Evolutionary conservation across 441 rosid species (phyloP).

Genomic region (Eruca vesicaria): DNA sequence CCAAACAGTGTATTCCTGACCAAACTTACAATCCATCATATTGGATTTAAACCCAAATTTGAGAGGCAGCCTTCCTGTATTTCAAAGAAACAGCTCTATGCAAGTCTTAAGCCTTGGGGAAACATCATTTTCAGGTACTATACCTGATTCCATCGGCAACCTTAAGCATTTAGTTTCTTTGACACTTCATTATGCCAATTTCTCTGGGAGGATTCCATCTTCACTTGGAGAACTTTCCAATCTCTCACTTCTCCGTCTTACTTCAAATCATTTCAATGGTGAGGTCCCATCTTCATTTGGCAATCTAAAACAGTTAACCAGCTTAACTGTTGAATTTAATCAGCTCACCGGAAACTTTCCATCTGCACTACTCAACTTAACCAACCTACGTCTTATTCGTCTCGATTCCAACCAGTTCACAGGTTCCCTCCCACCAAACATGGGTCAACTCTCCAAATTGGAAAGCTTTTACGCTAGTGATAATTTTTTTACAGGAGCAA

Average conservation of each 20-base stretch:
- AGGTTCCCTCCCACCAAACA: neutral
- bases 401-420: neutral
- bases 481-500: neutral
- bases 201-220: too few species aligned
- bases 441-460: neutral
- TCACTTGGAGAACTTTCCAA: neutral
- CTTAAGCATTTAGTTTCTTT: slow-evolving; percentile 2
- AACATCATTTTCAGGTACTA: slow-evolving; percentile 6
- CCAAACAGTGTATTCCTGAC: neutral
- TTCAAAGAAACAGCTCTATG: neutral
- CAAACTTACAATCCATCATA: neutral
- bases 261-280: neutral
- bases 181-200: neutral
- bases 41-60: too few species aligned
- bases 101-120: neutral
- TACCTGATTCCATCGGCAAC: neutral
- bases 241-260: neutral
- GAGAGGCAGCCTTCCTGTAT: neutral
- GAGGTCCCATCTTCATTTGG: too few species aligned
- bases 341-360: too few species aligned
- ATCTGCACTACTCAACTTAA: neutral
- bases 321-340: neutral
- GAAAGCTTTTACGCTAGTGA: neutral
- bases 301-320: neutral
- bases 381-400: neutral